phyloP scores from a whole-genome alignment of 108 stramenopile species.

The Nitzschia sp. region DNA sequence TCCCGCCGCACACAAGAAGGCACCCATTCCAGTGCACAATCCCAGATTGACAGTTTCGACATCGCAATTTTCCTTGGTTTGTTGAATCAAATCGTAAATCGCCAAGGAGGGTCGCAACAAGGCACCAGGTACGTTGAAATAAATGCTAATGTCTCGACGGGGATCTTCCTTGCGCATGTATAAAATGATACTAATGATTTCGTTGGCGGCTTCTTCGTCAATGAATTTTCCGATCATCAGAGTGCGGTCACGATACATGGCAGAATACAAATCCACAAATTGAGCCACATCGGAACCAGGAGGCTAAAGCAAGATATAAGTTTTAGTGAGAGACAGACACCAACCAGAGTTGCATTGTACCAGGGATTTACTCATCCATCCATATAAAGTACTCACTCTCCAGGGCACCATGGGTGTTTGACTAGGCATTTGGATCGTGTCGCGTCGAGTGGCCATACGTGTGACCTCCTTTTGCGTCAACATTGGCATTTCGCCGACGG shows the following conservation, averaged over 20 bases:
- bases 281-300: constrained; percentile 66
- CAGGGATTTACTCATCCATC: not conserved
- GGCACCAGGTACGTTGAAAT: constrained; percentile 91
- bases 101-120: constrained; percentile 78
- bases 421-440: constrained; percentile 76
- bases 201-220: constrained; percentile 89
- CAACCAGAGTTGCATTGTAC: not conserved
- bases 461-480: constrained; percentile 3
- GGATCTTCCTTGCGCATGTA: constrained; percentile 72
- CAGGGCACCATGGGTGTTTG: constrained; percentile 85
- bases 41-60: constrained; percentile 89
- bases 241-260: constrained; percentile 90
- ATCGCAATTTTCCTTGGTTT: constrained; percentile 61
- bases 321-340: too few species aligned
- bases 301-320: constrained; percentile 37
- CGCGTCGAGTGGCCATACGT: constrained; percentile 37
- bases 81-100: constrained; percentile 87
- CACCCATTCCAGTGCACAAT: constrained; percentile 90
- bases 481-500: not conserved
- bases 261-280: constrained; percentile 87
- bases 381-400: constrained; percentile 49
- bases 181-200: constrained; percentile 83
- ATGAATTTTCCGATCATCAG: constrained; percentile 88
- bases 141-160: constrained; percentile 72
- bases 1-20: constrained; percentile 87